A percentile compares a stretch with the other conserved stretches of the same genome.
These are phyloP conservation scores for Spinellus fusiger DNA, from an alignment of 192 early-diverging fungal genomes.

Conservation along the genomic window DNA sequence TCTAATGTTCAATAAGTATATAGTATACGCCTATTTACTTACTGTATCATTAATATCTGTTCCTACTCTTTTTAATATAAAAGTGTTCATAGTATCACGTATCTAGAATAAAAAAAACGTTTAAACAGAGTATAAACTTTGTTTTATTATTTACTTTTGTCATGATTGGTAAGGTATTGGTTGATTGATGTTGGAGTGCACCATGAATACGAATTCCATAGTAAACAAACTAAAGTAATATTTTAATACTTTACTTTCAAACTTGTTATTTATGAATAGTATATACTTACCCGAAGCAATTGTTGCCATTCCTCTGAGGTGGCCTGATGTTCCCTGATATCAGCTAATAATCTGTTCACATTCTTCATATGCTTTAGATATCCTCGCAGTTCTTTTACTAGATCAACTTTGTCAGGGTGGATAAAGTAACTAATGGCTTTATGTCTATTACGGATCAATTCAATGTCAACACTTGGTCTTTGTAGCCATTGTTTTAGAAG, in stretches of 20 bases:
- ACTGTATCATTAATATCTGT: conserved; percentile 54
- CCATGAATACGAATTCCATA: conserved; percentile 47
- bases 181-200: conserved; percentile 16
- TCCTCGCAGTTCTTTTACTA: conserved; percentile 34
- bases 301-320: conserved; percentile 54
- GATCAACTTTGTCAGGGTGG: conserved; percentile 32
- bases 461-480: conserved; percentile 47
- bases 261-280: background rate
- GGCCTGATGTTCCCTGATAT: conserved; percentile 38
- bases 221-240: conserved; percentile 44
- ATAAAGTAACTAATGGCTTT: conserved; percentile 49
- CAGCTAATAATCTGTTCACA: conserved; percentile 16
- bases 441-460: conserved; percentile 46
- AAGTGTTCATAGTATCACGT: conserved; percentile 23
- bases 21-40: background rate
- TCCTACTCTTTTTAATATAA: conserved; percentile 48
- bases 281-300: conserved; percentile 44
- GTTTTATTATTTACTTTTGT: conserved; percentile 14
- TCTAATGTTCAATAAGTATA: conserved; percentile 26
- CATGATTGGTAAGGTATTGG: conserved; percentile 12
- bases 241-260: background rate
- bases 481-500: conserved; percentile 65
- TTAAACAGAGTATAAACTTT: background rate
- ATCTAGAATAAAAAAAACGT: background rate
- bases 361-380: conserved; percentile 39